Base-by-base conservation (phyloP, 208 protist species). In the Crithidia expoeki region DNA sequence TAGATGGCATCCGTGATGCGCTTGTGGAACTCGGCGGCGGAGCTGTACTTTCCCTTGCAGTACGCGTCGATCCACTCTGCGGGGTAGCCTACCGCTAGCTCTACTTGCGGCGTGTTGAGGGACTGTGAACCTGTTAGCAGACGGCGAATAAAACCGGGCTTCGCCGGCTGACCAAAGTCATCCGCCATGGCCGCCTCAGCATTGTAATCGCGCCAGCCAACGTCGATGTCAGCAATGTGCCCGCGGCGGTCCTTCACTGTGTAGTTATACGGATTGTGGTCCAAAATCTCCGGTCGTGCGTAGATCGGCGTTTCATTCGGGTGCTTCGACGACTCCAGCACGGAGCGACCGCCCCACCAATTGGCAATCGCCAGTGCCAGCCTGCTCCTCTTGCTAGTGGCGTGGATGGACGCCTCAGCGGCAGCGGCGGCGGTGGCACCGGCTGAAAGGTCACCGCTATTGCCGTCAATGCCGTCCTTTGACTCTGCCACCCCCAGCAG, bases 51-150 rank as follows among this genome's bases (percentile, higher is more conserved):
- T 50, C 79, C 74, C 25, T 47, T 61, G 72, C 81, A 89, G 65
- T 88, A 81, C 17, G 47, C 34, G 61, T 92, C 84, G 52, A 96
- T 89, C 90, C 90, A 96, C 74, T 96, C 88, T 0, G 84, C 83
- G 4, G 90, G 90, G 69, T 94, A 96, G 52, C 90, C 90, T 3
- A 96, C 83, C 21, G 86, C 83, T 4, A 96, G 74, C 75, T 91
- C 90, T 25, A 94, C 84, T 42, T 83, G 85, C 47, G 81, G 90
- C 7, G 62, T 76, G 36, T 75, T 62, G 55, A 75, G 74, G 28
- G 28, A 23, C 28, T 68, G 51, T 14, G 72, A 50, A 5, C 80
- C 71, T 10, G 53, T 71, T 5, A 82, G 46, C 32, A 81, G 21
- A 6, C 79, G 79, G 1, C 68, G 63, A 30, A 80, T 36, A 17